These are phyloP conservation scores for Wickerhamiella nectarea DNA, from an alignment of 805 yeast genomes.

Conservation along the genomic window DNA sequence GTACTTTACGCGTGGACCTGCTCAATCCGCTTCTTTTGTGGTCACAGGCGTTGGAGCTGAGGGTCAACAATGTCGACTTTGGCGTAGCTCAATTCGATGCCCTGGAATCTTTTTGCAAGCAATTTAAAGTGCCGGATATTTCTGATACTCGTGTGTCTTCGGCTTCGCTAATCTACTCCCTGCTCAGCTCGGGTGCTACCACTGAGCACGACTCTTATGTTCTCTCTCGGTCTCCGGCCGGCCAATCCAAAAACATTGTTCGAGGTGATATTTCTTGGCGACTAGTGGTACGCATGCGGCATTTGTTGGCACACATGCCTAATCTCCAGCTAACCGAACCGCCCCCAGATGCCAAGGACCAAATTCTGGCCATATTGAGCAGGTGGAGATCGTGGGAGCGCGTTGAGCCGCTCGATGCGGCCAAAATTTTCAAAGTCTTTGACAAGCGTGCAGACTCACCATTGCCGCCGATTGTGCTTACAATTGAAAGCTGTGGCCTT, in stretches of 20 bases:
- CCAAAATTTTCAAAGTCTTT: constrained; percentile 19
- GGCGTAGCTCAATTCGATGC: background rate
- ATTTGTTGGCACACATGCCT: constrained; percentile 51
- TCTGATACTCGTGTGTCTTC: background rate
- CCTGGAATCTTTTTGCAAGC: background rate
- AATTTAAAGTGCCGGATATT: background rate
- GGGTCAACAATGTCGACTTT: background rate
- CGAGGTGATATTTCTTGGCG: constrained; percentile 82
- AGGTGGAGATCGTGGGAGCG: constrained; percentile 90
- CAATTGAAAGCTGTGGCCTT: constrained; percentile 24
- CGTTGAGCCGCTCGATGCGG: constrained; percentile 12
- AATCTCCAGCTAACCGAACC: constrained; percentile 22
- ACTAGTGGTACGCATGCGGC: constrained; percentile 62
- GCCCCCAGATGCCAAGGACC: constrained; percentile 39
- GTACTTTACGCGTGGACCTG: background rate
- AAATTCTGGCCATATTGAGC: constrained; percentile 46
- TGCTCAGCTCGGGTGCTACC: constrained; percentile 33
- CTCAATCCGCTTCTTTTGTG: background rate
- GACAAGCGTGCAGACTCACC: background rate
- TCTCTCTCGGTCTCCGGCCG: constrained; percentile 68
- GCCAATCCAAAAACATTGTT: constrained; percentile 61
- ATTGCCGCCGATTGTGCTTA: background rate
- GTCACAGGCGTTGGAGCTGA: background rate
- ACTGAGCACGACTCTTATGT: constrained; percentile 80
- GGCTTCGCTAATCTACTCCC: background rate